Evolutionary conservation across 768 basidiomycete species (phyloP).

Genomic region (Rhizopogon roseolus): DNA sequence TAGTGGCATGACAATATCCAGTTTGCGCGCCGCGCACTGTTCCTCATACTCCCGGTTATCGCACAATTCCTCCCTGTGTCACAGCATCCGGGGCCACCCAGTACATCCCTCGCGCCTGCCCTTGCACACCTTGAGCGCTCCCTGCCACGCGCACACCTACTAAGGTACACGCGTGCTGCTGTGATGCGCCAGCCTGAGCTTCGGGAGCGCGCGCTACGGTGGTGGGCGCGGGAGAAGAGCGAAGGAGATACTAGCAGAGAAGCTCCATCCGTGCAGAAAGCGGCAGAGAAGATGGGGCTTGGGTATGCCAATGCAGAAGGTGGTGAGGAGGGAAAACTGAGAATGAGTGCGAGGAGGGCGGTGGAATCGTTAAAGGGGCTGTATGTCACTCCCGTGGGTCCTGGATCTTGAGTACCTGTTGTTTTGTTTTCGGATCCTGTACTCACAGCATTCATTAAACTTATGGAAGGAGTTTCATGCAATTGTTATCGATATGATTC

Average conservation of each 20-base stretch:
- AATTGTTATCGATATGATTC: too few species aligned
- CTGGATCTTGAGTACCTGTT: background rate
- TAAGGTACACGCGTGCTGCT: slow-evolving; percentile 54
- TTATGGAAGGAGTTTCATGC: too few species aligned
- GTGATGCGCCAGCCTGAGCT: slow-evolving; percentile 48
- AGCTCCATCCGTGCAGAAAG: slow-evolving; percentile 42
- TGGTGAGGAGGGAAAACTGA: slow-evolving; percentile 18
- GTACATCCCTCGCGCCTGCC: slow-evolving; percentile 16
- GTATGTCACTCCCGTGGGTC: slow-evolving; percentile 6
- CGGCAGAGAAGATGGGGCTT: slow-evolving; percentile 43
- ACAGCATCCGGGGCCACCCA: slow-evolving; percentile 24
- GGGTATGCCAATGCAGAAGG: slow-evolving; percentile 23
- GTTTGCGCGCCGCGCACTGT: slow-evolving; percentile 48
- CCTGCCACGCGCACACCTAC: slow-evolving; percentile 45
- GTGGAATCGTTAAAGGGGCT: slow-evolving; percentile 21
- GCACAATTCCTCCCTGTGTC: slow-evolving; percentile 38
- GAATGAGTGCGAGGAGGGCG: slow-evolving; percentile 19
- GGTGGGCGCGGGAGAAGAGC: slow-evolving; percentile 54
- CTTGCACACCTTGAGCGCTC: slow-evolving; percentile 29
- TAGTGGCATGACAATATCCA: slow-evolving; percentile 68
- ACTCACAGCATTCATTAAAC: background rate
- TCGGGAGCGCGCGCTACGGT: slow-evolving; percentile 40
- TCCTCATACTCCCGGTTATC: slow-evolving; percentile 52
- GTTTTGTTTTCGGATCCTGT: too few species aligned
- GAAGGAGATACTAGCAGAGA: slow-evolving; percentile 47